These are phyloP conservation scores for Galeopsis tetrahit DNA, from an alignment of 257 asterid genomes.

Conservation along the genomic window DNA sequence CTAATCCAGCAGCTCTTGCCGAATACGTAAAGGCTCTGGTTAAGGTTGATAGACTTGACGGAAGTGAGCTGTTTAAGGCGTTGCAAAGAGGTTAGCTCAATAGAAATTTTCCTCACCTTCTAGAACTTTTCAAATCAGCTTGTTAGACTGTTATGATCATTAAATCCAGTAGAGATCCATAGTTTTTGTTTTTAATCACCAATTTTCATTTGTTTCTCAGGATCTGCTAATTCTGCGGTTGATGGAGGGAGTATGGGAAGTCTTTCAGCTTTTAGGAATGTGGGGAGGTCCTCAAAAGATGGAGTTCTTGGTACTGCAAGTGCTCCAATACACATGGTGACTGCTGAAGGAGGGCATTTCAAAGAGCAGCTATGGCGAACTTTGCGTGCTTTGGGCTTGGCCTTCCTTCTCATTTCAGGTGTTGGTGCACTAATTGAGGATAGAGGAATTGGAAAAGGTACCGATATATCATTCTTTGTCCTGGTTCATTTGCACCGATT, in stretches of 20 bases:
- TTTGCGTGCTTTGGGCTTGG: slow-evolving; percentile 76
- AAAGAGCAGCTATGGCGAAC: slow-evolving; percentile 96
- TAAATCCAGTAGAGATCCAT: not conserved
- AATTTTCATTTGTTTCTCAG: slow-evolving; percentile 16
- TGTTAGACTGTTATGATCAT: not conserved
- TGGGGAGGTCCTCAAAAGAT: slow-evolving; percentile 70
- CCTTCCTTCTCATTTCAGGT: slow-evolving; percentile 82
- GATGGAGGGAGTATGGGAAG: slow-evolving; percentile 68
- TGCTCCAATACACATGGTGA: slow-evolving; percentile 94
- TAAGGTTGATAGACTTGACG: slow-evolving; percentile 84
- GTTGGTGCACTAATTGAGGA: slow-evolving; percentile 88
- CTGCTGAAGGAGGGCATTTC: slow-evolving; percentile 80
- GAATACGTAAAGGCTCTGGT: slow-evolving; percentile 90
- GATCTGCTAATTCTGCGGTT: slow-evolving; percentile 50
- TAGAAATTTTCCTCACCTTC: not conserved
- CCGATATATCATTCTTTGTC: slow-evolving; percentile 2
- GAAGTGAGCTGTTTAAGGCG: slow-evolving; percentile 75
- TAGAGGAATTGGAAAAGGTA: slow-evolving; percentile 95
- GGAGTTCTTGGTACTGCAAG: slow-evolving; percentile 82
- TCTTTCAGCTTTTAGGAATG: slow-evolving; percentile 72
- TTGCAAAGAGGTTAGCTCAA: slow-evolving; percentile 71
- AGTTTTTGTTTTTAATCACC: not conserved
- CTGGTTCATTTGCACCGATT: slow-evolving; percentile 18
- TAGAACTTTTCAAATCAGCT: not conserved
- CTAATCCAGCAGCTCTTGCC: slow-evolving; percentile 78